Evolutionary conservation across 75 land plant species (phyloP), one percentile per base, ranked within the genome.

Genomic region (Picea glauca): DNA sequence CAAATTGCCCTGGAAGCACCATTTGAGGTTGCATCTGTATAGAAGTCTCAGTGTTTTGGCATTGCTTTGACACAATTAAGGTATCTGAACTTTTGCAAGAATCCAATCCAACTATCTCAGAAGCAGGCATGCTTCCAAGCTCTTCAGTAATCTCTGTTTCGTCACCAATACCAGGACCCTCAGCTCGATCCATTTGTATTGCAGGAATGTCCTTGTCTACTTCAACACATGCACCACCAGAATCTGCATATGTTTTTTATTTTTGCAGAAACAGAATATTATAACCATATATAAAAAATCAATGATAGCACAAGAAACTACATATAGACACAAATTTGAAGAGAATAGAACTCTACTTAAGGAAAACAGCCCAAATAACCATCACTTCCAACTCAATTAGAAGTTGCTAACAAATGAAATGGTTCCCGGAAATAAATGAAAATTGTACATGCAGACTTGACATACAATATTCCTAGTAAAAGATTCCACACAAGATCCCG

Each of bases 31-130:
- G 43, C 50, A 33, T 8, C n/a, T 77, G 50, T 33, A 38, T 7
- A 13, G 38, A 14, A 74, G 33, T n/a, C 59, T 13, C 74, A 38
- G 60, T 31, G 21, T 60, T 70, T n/a, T 33, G 33, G 13, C 14
- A 43, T 30, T 58, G 21, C 46, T 54, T 75, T 26, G 78, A 18
- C 17, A 23, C 35, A 54, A 74, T 5, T 20, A 43, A 17, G n/a
- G 26, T 3, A 58, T 56, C 78, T 21, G 76, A 21, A 54, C 35
- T 74, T 79, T 79, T 38, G 33, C 26, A 77, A 12, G 40, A 65
- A 23, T 61, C 70, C 26, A 77, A 77, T 26, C 59, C 30, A 50
- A n/a, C 59, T 30, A 17, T 58, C 59, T 14, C 35, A 26, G 32
- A 54, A 23, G 60, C 8, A 15, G 59, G 20, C 32, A 75, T 15